Evolutionary conservation across 352 stramenopile species (phyloP).

Genomic region (Chrysophaeum taylorii): DNA sequence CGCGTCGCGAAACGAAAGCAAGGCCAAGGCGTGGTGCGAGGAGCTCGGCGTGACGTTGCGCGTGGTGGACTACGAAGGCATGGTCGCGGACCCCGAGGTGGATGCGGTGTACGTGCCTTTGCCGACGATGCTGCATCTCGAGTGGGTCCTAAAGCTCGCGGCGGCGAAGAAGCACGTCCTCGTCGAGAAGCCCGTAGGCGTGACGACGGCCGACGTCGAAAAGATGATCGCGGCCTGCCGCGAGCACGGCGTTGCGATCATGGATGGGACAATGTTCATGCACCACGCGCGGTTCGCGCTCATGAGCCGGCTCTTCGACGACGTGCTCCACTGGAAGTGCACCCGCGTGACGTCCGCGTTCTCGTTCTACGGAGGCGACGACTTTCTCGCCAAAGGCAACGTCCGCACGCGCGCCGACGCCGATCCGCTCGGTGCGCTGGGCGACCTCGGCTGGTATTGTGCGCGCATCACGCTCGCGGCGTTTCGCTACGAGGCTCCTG

Average conservation of each 20-base stretch:
- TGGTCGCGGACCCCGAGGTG: conserved; percentile 25
- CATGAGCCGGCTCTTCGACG: conserved; percentile 29
- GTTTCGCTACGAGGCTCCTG: conserved; percentile 32
- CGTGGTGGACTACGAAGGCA: conserved; percentile 32
- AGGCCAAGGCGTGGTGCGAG: conserved; percentile 32
- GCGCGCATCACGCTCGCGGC: conserved; percentile 39
- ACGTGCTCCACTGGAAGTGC: conserved; percentile 32
- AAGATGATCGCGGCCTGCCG: conserved; percentile 39
- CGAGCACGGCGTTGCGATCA: conserved; percentile 35
- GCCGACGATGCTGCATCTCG: conserved; percentile 38
- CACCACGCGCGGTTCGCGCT: conserved; percentile 40
- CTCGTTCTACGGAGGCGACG: conserved; percentile 36
- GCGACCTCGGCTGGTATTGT: conserved; percentile 50
- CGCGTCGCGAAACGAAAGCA: conserved; percentile 29
- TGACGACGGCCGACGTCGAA: conserved; percentile 31
- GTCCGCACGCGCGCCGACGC: conserved; percentile 36
- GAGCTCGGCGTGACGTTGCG: conserved; percentile 20
- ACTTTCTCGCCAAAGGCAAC: conserved; percentile 34
- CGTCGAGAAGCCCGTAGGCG: conserved; percentile 51
- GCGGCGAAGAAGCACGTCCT: conserved; percentile 47
- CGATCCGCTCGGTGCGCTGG: conserved; percentile 44
- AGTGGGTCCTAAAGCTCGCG: conserved; percentile 42
- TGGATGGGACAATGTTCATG: conserved; percentile 55
- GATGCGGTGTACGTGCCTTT: conserved; percentile 48
- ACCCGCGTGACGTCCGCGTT: conserved; percentile 34